phyloP scores from a whole-genome alignment of 2,329 filamentous ascomycete genomes.

The Ilyonectria destructans region DNA sequence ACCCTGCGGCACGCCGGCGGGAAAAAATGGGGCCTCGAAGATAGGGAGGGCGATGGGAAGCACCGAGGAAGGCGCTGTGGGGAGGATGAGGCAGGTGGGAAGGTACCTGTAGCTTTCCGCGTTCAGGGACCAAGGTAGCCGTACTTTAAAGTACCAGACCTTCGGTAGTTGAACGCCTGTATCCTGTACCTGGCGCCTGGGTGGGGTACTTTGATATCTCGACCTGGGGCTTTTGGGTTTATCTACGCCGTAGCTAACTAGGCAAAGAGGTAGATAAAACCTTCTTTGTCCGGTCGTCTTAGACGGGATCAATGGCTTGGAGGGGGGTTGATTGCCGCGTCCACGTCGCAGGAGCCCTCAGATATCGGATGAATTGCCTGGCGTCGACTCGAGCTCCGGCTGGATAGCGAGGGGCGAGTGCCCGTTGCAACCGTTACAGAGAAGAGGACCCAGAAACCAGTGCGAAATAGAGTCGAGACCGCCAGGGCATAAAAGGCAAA shows the following conservation, averaged over 20 bases:
- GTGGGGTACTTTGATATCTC: background rate
- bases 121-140: background rate
- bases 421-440: background rate
- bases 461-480: background rate
- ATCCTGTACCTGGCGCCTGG: background rate
- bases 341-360: background rate
- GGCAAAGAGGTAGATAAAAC: slow-evolving; percentile 1
- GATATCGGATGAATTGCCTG: background rate
- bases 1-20: background rate
- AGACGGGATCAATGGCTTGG: background rate
- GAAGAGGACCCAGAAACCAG: background rate
- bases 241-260: background rate
- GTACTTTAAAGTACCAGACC: background rate
- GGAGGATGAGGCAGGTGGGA: background rate
- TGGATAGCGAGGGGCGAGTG: background rate
- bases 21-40: slow-evolving; percentile 8
- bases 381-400: background rate
- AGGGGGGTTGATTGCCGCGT: background rate
- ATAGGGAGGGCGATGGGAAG: slow-evolving; percentile 3
- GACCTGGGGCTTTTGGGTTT: background rate
- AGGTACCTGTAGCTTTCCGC: background rate
- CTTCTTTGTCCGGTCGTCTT: background rate
- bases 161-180: background rate
- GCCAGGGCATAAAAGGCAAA: background rate
- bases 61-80: background rate